Base-by-base conservation (phyloP, 1,139 yeast species). In the Yamadazyma dendronema region DNA sequence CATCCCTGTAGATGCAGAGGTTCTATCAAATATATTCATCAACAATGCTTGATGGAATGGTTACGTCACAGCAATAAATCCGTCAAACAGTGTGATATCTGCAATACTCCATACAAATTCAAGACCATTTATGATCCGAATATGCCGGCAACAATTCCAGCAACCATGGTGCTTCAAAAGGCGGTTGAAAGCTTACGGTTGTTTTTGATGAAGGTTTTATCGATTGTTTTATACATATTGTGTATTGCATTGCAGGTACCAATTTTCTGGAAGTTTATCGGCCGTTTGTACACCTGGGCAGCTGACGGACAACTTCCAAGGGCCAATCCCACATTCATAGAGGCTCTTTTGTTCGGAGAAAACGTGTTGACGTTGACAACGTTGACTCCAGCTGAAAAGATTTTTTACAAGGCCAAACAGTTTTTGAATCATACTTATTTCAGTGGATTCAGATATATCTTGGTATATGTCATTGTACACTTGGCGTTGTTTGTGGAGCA, bases 1-100 rank as follows among this genome's bases (percentile, higher is more conserved):
- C 92, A 87, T 60, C 98, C 99, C 1, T 92, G 99, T 62, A 82
- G 79, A 53, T 92, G 98, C 61, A 75, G 89, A 42, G 99, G 99
- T 2, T 84, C 96, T 21, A 94, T 92, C 55, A 85, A 85, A 57
- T 89, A 81, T 54, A 87, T 92, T 39, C 99, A 92, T 61, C 95
- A 92, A 58, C 94, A 84, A 35, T 92, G 98, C 62, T 65, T 92
- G 34, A 67, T 82, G 52, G 95, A 88, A 54, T 92, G 99, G 99
- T 72, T 92, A 28, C 72, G 72, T 40, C 76, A 69, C 51, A 79
- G 81, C 48, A 78, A 85, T 33, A 72, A 77, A 44, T 70, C 77
- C 35, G 69, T 75, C 30, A 75, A 80, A 32, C 73, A 77, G 31
- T 92, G 99, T 71, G 98, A 92, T 57, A 86, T 92, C 25, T 92